These are phyloP conservation scores for Cladosporium oxysporum DNA, from an alignment of 2,329 filamentous ascomycete species.

Conservation along the genomic window DNA sequence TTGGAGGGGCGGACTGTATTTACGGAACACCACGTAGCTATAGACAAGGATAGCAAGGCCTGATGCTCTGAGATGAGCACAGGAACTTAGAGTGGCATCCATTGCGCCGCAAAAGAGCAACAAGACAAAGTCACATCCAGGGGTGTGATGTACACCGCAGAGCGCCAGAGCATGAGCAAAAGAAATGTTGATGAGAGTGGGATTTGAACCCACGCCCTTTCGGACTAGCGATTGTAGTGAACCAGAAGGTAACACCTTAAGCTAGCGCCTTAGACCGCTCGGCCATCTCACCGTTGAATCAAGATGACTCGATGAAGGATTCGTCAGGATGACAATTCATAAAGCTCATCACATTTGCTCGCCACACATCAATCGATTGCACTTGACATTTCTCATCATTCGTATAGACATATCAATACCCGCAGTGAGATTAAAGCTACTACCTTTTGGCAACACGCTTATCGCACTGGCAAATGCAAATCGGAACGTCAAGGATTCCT, in stretches of 20 bases:
- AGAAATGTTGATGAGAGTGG: constrained; percentile 32
- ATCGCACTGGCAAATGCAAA: background rate
- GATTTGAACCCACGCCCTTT: constrained; percentile 24
- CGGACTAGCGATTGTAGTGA: constrained; percentile 30
- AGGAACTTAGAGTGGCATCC: background rate
- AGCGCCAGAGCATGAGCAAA: background rate
- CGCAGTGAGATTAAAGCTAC: background rate
- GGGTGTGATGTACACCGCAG: no score
- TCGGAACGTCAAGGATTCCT: background rate
- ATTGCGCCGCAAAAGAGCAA: no score
- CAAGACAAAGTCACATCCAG: no score
- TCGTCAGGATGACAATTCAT: no score
- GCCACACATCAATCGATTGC: background rate
- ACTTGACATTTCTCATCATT: background rate
- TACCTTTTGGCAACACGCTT: background rate
- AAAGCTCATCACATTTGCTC: no score
- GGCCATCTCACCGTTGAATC: constrained; percentile 19
- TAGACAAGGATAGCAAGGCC: background rate
- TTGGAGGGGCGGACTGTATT: background rate
- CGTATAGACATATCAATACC: background rate
- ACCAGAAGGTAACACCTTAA: constrained; percentile 26
- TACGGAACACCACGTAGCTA: background rate
- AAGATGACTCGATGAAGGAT: background rate
- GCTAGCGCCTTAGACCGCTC: constrained; percentile 33
- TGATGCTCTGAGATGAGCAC: background rate